Evolutionary conservation across 495 filamentous ascomycete genomes (phyloP), one percentile per base, ranked within the genome.

Genomic region (Jackrogersella minutella): DNA sequence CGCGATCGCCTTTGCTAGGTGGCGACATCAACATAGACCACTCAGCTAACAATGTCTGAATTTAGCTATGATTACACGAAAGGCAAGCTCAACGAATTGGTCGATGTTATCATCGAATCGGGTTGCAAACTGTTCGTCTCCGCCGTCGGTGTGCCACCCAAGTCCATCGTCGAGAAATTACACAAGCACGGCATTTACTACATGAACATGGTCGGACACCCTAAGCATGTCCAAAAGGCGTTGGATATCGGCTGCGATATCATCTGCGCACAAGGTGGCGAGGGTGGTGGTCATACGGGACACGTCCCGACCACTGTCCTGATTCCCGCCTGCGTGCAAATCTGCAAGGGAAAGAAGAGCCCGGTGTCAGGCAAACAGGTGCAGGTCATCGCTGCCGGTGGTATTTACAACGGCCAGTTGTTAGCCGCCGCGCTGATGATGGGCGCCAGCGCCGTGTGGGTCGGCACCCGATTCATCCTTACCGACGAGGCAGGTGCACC

Each of bases 121-220:
- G 91, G 91, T 55, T 91, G 93, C 58, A 91, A 88, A 80, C 87
- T 98, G 56, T 99, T 99, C 80, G 96, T 99, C 73, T 96, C 91
- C 66, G 95, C 95, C 74, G 91, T 99, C 76, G 95, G 95, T 77
- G 90, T 99, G 5, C 93, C 95, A 22, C 94, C 96, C 54, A 90
- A 91, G 75, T 79, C 85, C 59, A 88, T 97, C 62, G 95, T 99
- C 62, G 91, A 98, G 46, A 88, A 83, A 66, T 87, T 99, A 31
- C 95, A 99, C 85, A 85, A 86, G 65, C 82, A 86, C 73, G 93
- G 93, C 55, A 84, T 99, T 63, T 84, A 96, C 55, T 97, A 94
- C 86, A 99, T 99, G 95, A 99, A 99, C 88, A 99, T 99, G 95
- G 96, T 99, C 76, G 95, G 94, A 58, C 95, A 98, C 86, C 96